A percentile compares a stretch with the other conserved stretches of the same genome.
These are phyloP conservation scores for Lablab purpureus DNA, from an alignment of 306 rosid genomes.

Conservation along the genomic window DNA sequence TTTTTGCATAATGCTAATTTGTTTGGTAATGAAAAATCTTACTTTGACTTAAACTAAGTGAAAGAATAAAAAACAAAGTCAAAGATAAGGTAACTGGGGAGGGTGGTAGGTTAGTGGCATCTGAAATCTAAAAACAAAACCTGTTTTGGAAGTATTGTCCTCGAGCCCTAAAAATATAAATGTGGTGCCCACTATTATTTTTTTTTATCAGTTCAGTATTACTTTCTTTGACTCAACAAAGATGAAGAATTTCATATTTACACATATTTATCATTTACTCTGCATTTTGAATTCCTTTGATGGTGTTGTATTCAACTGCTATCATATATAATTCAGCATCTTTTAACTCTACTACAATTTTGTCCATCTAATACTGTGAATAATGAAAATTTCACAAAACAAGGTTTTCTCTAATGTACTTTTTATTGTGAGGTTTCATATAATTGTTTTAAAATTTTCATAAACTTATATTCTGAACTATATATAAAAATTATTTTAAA, in stretches of 20 bases:
- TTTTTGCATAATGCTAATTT: slow-evolving; percentile 2
- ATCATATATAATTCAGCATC: not conserved
- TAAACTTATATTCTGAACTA: not conserved
- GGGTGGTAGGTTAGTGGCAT: slow-evolving; percentile 21
- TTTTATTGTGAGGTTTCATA: not conserved
- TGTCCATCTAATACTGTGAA: slow-evolving; percentile 4
- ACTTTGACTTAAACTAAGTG: slow-evolving; percentile 40
- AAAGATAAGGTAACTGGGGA: slow-evolving; percentile 23
- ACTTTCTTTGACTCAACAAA: slow-evolving; percentile 52
- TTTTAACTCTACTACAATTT: slow-evolving; percentile 10
- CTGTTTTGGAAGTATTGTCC: slow-evolving; percentile 70
- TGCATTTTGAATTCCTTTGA: not conserved
- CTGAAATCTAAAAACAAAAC: slow-evolving; percentile 47
- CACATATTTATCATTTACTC: slow-evolving; percentile 38
- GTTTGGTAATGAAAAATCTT: slow-evolving; percentile 39
- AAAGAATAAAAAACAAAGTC: slow-evolving; percentile 37
- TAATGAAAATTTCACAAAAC: not conserved
- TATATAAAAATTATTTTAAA: not conserved
- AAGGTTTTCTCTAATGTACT: not conserved
- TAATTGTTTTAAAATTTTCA: not conserved
- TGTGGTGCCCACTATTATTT: slow-evolving; percentile 48
- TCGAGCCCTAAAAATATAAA: slow-evolving; percentile 85
- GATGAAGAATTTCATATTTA: slow-evolving; percentile 46
- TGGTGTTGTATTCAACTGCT: slow-evolving; percentile 22
- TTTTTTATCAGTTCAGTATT: too few relatives aligned